Evolutionary conservation across 2,329 filamentous ascomycete species (phyloP), one percentile per base, ranked within the genome.

Genomic region (Elsinoe australis): DNA sequence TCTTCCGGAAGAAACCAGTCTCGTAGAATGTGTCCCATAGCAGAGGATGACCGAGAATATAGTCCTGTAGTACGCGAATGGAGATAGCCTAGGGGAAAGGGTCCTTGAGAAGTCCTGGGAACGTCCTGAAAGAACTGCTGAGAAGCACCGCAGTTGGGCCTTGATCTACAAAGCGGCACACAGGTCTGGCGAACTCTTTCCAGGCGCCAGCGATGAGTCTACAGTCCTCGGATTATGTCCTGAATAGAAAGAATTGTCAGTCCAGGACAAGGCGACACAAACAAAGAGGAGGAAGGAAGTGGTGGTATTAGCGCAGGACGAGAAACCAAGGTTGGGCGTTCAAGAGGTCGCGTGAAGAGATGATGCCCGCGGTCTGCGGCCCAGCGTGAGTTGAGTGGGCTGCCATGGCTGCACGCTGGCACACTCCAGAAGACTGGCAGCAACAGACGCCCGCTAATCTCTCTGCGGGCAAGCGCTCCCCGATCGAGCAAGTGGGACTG

Each of bases 1-100:
- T 72, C 69, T 53, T 66, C 70, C 10, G 66, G 65, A 54, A 71
- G 64, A 57, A 72, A 74, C 71, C 71, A 74, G 61, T 71, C 65
- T 34, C 63, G 62, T 28, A 61, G 68, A 60, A 63, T 44, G n/a
- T 26, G 24, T 15, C 22, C 15, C 39, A 44, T 44, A 18, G 26
- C 39, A 44, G 39, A 6, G 28, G 8, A 17, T 12, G n/a, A 14
- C 39, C 26, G 24, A 44, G 7, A 21, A 17, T 14, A 19, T 39
- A 14, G 12, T 39, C 35, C 35, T 39, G 35, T 17, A 6, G n/a
- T 10, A 14, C 6, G 17, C 5, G 29, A 12, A 12, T 32, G 10
- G 3, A n/a, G 4, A 15, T n/a, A 15, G n/a, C 21, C 12, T 26
- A 12, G 36, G 22, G 14, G 19, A 7, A 41, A 21, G n/a, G 8